phyloP scores from a whole-genome alignment of 805 yeast species.

The Candida ascalaphidarum region DNA sequence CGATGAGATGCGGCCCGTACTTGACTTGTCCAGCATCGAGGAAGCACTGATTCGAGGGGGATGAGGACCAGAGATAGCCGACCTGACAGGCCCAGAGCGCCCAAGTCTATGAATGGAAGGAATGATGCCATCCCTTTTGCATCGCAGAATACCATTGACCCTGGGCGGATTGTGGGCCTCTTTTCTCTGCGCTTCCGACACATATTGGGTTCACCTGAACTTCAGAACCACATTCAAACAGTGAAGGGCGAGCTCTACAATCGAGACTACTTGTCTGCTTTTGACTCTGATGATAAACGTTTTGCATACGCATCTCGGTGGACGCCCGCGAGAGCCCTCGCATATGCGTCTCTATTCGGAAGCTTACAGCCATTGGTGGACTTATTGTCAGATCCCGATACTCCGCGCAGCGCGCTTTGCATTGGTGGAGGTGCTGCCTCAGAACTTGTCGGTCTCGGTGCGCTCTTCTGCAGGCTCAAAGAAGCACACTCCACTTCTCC shows the following conservation, averaged over 20 bases:
- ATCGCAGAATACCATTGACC: slow-evolving; percentile 21
- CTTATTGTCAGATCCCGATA: slow-evolving; percentile 22
- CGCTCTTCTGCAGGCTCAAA: slow-evolving; percentile 42
- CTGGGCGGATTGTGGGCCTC: slow-evolving; percentile 26
- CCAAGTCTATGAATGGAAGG: too few relatives aligned
- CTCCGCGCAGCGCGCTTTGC: slow-evolving; percentile 38
- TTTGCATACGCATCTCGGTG: slow-evolving; percentile 77
- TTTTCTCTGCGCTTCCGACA: slow-evolving; percentile 23
- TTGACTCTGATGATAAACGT: slow-evolving; percentile 52
- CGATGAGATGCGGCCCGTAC: too few relatives aligned
- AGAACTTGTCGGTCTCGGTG: slow-evolving; percentile 58
- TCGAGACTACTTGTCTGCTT: slow-evolving; percentile 65
- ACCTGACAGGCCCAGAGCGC: too few relatives aligned
- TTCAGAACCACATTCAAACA: slow-evolving; percentile 44
- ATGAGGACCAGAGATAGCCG: too few relatives aligned
- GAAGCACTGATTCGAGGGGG: too few relatives aligned
- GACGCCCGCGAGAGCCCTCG: slow-evolving; percentile 77
- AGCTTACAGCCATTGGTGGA: slow-evolving; percentile 35
- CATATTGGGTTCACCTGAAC: slow-evolving; percentile 24
- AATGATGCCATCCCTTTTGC: slow-evolving; percentile 24
- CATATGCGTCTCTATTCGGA: slow-evolving; percentile 61
- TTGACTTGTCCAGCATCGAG: too few relatives aligned
- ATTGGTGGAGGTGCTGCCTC: slow-evolving; percentile 92
- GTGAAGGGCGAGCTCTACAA: slow-evolving; percentile 67
- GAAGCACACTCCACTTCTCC: slow-evolving; percentile 21